Evolutionary conservation across 768 basidiomycete genomes (phyloP).

Genomic region (Lentinula boryana): DNA sequence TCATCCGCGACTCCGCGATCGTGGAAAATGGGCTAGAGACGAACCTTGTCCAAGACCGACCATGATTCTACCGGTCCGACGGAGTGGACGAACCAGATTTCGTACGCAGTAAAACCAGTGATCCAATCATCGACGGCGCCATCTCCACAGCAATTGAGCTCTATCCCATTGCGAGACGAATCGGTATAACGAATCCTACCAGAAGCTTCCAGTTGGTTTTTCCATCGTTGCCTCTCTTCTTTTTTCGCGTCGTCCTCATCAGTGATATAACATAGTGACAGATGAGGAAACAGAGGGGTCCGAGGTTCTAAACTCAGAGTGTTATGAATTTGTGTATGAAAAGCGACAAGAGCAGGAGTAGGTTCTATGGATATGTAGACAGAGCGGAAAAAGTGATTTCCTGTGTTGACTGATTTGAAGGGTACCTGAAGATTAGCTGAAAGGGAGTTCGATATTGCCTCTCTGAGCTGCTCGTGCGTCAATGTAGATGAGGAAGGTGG

Average conservation of each 20-base stretch:
- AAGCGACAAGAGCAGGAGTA: slow-evolving; percentile 34
- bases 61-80: slow-evolving; percentile 57
- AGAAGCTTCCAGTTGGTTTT: slow-evolving; percentile 31
- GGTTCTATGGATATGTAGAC: slow-evolving; percentile 51
- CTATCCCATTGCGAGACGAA: slow-evolving; percentile 14
- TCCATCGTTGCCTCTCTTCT: slow-evolving; percentile 41
- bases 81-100: slow-evolving; percentile 58
- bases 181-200: slow-evolving; percentile 22
- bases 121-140: slow-evolving; percentile 26
- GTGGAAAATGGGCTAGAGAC: background rate
- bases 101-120: slow-evolving; percentile 34
- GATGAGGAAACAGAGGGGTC: slow-evolving; percentile 62
- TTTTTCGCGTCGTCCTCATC: slow-evolving; percentile 51
- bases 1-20: no score
- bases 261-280: slow-evolving; percentile 69
- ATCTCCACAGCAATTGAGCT: slow-evolving; percentile 24
- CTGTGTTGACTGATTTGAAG: slow-evolving; percentile 52
- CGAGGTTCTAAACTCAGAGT: slow-evolving; percentile 30
- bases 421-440: slow-evolving; percentile 30
- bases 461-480: slow-evolving; percentile 27
- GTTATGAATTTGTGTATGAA: slow-evolving; percentile 45
- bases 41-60: slow-evolving; percentile 39
- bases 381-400: slow-evolving; percentile 65
- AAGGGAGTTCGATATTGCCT: slow-evolving; percentile 27
- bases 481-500: slow-evolving; percentile 24